Conservation (phyloP, 78 protist genomes). For the Pelomyxa schiedti region DNA sequence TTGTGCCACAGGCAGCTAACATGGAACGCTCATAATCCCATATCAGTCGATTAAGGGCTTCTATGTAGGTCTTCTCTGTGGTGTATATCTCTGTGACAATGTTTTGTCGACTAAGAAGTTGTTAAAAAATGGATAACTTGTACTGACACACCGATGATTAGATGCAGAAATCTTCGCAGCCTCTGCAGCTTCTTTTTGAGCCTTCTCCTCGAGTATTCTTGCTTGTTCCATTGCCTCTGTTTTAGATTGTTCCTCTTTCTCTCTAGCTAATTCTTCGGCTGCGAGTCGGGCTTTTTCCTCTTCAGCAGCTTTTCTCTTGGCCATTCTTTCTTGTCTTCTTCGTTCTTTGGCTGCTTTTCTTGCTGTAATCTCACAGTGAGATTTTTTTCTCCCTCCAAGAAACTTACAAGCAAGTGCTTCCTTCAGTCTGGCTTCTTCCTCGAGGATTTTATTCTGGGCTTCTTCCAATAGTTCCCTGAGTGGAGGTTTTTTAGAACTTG, state of each 20-base stretch:
- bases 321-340: neutral
- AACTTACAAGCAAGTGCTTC: neutral
- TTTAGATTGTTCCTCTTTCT: neutral
- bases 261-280: neutral
- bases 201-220: neutral
- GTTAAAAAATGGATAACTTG: no score
- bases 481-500: neutral
- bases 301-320: neutral
- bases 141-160: no score
- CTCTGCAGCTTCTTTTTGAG: neutral
- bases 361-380: neutral
- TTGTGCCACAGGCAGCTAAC: no score
- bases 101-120: no score
- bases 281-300: neutral
- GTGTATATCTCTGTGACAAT: no score
- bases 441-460: neutral
- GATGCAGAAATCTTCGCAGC: no score
- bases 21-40: no score
- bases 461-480: slow-evolving; percentile 2
- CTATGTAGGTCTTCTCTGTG: no score
- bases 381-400: neutral
- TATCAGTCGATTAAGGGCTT: no score
- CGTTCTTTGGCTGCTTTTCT: slow-evolving; percentile 9
- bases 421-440: slow-evolving; percentile 1
- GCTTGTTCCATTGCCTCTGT: neutral